Base-by-base conservation (phyloP, 1,284 basidiomycete species). In the Sanghuangporus sanghuang region DNA sequence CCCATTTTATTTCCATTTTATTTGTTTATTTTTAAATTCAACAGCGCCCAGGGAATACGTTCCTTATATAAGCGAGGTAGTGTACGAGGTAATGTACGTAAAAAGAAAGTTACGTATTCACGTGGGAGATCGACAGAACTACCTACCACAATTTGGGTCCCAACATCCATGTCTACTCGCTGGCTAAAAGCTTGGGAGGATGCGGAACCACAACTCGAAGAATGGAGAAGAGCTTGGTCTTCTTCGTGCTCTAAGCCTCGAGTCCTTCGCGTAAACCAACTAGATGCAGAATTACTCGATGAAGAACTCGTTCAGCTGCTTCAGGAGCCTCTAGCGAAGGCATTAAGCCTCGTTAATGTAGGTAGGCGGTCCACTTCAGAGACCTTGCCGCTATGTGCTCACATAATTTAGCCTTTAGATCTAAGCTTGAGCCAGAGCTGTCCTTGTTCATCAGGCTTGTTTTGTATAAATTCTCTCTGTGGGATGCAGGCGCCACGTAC, bases 211-310 rank as follows among this genome's bases (percentile, higher is more conserved):
- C 76, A 72, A 11, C 76, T 92, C 9, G 68, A 76, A 35, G 74
- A 77, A 6, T 81, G 87, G 40, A 75, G 78, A 63, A 72, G 75
- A 36, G 73, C 76, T 16, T 67, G 85, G 14, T 69, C 68, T 32
- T 67, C 72, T 7, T 65, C 70, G 12, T 64, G 69, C 11, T 66
- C 72, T 6, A 65, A 69, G 58, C 73, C 81, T 35, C 80, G 87
- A 23, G 79, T 89, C 6, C 81, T 87, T 38, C 89, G 96, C 59
- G 95, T 98, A 48, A 90, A 90, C 32, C 94, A 98, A 76, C 85
- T 98, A 55, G 97, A 99, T 75, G 89, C 96, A 0, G 90, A 95
- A 70, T 81, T 96, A 36, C 84, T 99, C 53, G 97, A 99, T 76
- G 86, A 89, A 65, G 95, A 98, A 68, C 84, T 99, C 16, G 85